phyloP scores from a whole-genome alignment of 2,329 filamentous ascomycete species.

The Volutella citrinella region DNA sequence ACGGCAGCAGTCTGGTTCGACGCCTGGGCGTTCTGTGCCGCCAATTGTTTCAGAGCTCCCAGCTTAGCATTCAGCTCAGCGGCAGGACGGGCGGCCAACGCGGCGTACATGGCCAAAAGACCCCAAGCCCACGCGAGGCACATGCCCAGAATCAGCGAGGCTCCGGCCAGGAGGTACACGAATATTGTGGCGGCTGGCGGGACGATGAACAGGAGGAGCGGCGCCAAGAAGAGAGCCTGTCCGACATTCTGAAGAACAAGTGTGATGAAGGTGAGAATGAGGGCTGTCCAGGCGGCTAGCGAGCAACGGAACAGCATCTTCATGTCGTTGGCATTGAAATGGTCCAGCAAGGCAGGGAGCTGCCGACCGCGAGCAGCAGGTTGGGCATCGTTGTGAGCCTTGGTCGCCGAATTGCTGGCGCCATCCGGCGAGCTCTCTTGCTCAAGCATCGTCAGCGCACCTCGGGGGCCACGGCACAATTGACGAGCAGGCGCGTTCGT shows the following conservation, averaged over 20 bases:
- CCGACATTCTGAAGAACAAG: conserved; percentile 40
- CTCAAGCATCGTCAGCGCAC: too few species aligned
- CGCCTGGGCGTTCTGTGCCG: conserved; percentile 29
- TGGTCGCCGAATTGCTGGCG: too few species aligned
- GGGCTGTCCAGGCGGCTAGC: conserved; percentile 42
- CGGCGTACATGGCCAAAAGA: conserved; percentile 46
- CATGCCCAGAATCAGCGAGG: conserved; percentile 45
- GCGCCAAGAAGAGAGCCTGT: conserved; percentile 42
- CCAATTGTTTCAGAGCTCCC: conserved; percentile 32
- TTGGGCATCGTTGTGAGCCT: too few species aligned
- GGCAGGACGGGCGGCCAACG: conserved; percentile 38
- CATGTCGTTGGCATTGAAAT: conserved; percentile 45
- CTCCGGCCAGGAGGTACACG: conserved; percentile 39
- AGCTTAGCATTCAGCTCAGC: conserved; percentile 34
- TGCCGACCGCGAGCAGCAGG: too few species aligned
- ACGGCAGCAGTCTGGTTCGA: conserved; percentile 18
- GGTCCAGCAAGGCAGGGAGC: conserved; percentile 36
- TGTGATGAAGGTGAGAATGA: conserved; percentile 44
- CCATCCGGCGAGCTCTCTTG: too few species aligned
- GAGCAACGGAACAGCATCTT: conserved; percentile 46
- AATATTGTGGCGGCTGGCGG: conserved; percentile 45
- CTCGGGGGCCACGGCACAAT: too few species aligned
- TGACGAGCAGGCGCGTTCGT: too few species aligned
- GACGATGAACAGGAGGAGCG: conserved; percentile 40
- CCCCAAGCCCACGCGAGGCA: conserved; percentile 49